Base-by-base conservation (phyloP, 148 eudicot species). In the Rhododendron mucronatum region DNA sequence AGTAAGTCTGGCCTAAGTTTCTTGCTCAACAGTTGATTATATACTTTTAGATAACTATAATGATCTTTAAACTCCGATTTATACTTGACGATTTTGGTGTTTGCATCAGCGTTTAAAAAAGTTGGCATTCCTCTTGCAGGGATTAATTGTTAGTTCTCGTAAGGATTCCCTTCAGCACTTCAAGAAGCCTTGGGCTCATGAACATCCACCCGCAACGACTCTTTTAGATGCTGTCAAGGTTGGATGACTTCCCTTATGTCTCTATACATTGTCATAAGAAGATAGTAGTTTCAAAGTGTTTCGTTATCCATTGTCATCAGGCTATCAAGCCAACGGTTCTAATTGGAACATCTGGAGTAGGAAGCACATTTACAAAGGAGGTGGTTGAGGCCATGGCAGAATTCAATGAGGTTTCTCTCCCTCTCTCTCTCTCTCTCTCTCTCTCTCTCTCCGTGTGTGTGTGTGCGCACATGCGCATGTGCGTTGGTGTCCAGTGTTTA, bases 181-280 rank as follows among this genome's bases (percentile, higher is more conserved):
- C 88, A 96, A 96, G 92, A 89, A 95, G 88, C 97, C 97, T 12
- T 96, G 99, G 99, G 98, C 98, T 87, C 99, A 96, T 91, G 99
- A 95, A 80, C 95, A 93, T 88, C 97, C 92, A 87, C 94, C 94
- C 51, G 88, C 90, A 37, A 86, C 87, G 39, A 93, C 90, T 91
- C 98, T 96, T 71, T 81, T 92, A 26, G 91, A 92, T 82, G 95
- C 96, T 78, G 97, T 96, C 90, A 94, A 94, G 95, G 99, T 96
- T 79, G 35, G 86, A 30, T 74, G 45, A 79, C 79, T 12, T 80
- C 83, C 86, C 35, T 41, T 57, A 3, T 87, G 47, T 59, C 18
- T 59, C 18, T 65, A 18, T 41, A 18, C 59, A 28, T 41, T 16
- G 28, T 61, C 3, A 48, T 57, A 67, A 82, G 53, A 51, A 67